phyloP scores from a whole-genome alignment of 176 grass and related monocot genomes.

The Rhipidocladum racemiflorum region DNA sequence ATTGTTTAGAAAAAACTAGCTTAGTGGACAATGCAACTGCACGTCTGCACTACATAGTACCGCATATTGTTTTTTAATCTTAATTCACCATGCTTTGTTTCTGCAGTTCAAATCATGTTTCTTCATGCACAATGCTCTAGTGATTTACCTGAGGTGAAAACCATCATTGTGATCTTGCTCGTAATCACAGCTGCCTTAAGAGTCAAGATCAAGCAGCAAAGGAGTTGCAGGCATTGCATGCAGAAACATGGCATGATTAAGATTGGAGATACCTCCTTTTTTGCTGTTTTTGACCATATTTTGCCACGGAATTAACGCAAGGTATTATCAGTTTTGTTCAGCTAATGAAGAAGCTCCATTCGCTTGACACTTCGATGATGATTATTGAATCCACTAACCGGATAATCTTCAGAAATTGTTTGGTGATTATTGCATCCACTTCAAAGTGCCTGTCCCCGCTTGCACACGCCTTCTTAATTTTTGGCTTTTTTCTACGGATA shows the following conservation, averaged over 20 bases:
- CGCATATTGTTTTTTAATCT: not conserved
- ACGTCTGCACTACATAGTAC: not conserved
- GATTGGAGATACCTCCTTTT: not conserved
- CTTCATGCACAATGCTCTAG: too few relatives aligned
- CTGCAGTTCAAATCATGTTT: too few relatives aligned
- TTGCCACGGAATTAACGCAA: not conserved
- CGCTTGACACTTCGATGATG: not conserved
- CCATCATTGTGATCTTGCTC: conserved; percentile 11
- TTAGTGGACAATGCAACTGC: conserved; percentile 19
- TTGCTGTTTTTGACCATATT: conserved; percentile 20
- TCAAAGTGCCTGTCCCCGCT: not conserved
- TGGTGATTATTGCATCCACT: conserved; percentile 2
- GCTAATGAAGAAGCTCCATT: not conserved
- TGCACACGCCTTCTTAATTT: not conserved
- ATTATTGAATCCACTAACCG: not conserved
- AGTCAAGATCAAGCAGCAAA: conserved; percentile 35
- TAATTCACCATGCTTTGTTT: too few relatives aligned
- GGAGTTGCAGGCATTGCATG: not conserved
- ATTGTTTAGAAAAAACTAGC: not conserved
- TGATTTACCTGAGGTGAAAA: too few relatives aligned
- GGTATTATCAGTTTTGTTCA: not conserved
- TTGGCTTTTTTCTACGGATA: not conserved
- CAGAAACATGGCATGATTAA: conserved; percentile 1
- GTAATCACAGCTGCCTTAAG: not conserved
- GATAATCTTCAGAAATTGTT: not conserved